Evolutionary conservation across 352 stramenopile genomes (phyloP).

Genomic region (Globisporangium viniferum): DNA sequence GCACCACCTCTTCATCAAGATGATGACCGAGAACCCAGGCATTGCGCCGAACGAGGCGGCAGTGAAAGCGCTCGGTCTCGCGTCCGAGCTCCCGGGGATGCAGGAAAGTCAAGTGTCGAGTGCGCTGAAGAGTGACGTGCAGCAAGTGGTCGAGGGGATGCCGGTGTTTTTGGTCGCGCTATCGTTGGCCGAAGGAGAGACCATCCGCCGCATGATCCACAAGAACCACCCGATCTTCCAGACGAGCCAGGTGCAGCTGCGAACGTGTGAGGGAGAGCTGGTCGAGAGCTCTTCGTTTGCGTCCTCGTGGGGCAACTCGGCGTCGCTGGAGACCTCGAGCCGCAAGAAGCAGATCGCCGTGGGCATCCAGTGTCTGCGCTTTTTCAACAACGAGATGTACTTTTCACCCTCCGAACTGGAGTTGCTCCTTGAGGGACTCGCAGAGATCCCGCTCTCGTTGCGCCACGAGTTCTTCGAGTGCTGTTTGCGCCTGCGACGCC

Average conservation of each 20-base stretch:
- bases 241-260: slow-evolving; percentile 63
- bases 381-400: slow-evolving; percentile 99
- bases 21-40: slow-evolving; percentile 30
- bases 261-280: slow-evolving; percentile 76
- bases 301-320: slow-evolving; percentile 38
- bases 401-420: slow-evolving; percentile 94
- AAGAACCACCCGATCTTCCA: slow-evolving; percentile 76
- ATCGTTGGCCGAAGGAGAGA: slow-evolving; percentile 97
- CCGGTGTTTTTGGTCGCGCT: slow-evolving; percentile 92
- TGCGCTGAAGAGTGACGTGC: slow-evolving; percentile 43
- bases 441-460: slow-evolving; percentile 50
- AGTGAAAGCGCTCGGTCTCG: slow-evolving; percentile 43
- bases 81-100: slow-evolving; percentile 22
- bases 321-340: not conserved
- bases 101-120: slow-evolving; percentile 20
- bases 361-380: slow-evolving; percentile 90
- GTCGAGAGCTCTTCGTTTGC: slow-evolving; percentile 80
- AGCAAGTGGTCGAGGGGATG: slow-evolving; percentile 26
- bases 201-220: slow-evolving; percentile 95
- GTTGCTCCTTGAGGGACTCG: slow-evolving; percentile 82
- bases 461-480: slow-evolving; percentile 86
- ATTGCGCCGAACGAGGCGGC: slow-evolving; percentile 72
- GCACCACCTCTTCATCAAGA: slow-evolving; percentile 57
- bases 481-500: slow-evolving; percentile 87
- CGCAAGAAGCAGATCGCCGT: slow-evolving; percentile 39